Base-by-base conservation (phyloP, 2,329 filamentous ascomycete genomes). In the Diaporthe australafricana region DNA sequence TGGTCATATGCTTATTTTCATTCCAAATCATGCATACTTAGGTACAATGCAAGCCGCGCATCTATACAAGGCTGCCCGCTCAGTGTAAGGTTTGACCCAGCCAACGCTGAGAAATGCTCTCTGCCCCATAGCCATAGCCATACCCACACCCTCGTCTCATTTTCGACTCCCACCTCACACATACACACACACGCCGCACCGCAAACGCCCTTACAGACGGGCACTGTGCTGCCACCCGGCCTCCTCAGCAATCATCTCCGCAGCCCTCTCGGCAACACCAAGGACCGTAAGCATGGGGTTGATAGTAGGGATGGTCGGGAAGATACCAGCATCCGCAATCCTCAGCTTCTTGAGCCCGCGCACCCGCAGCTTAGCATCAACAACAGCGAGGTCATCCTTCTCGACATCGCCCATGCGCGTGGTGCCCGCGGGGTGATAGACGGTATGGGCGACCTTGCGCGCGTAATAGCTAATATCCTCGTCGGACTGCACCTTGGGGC, bases 281-380 rank as follows among this genome's bases (percentile, higher is more conserved):
- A 97, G 82, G 6, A 97, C 94, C 1, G 94, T 98, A 79, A 97
- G 85, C 95, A 97, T 96, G 72, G 94, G 94, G 85, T 97, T 97
- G 80, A 96, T 92, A 68, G 89, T 74, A 69, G 93, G 88, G 90
- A 97, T 97, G 73, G 93, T 93, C 0, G 94, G 95, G 86, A 97
- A 97, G 65, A 97, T 89, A 77, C 94, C 94, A 0, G 94, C 94
- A 81, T 97, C 94, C 1, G 94, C 94, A 76, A 97, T 94, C 71
- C 94, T 89, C 71, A 97, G 83, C 38, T 89, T 90, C 84, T 90
- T 89, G 75, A 97, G 82, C 0, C 93, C 94, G 35, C 90, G 87
- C 38, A 97, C 85, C 83, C 89, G 92, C 74, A 97, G 83, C 79
- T 92, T 86, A 32, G 88, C 87, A 79, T 96, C 92, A n/a, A 97